Percentiles rank a stretch among this genome's conserved stretches.
These are phyloP conservation scores for Clarireedia paspali DNA, from an alignment of 2,329 filamentous ascomycete genomes.

Conservation along the genomic window DNA sequence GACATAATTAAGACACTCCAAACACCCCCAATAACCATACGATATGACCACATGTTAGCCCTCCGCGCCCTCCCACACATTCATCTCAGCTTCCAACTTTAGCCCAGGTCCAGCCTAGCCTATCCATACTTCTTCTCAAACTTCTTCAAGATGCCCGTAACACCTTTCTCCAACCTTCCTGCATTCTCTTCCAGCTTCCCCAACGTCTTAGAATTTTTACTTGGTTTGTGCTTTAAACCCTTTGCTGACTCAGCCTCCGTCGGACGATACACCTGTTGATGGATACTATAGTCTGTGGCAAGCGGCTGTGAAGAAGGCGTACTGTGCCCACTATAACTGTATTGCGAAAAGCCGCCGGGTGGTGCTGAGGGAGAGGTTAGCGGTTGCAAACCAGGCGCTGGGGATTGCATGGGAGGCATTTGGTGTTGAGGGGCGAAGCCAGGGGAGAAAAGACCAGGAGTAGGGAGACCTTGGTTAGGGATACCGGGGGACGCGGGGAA, in stretches of 20 bases:
- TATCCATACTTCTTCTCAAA: constrained; percentile 57
- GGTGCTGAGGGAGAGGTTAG: constrained; percentile 29
- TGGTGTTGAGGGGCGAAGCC: constrained; percentile 9
- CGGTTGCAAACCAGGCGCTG: constrained; percentile 4
- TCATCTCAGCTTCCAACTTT: background rate
- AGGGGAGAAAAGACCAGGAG: constrained; percentile 18
- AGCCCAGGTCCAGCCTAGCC: background rate
- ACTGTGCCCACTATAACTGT: constrained; percentile 35
- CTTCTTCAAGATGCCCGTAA: constrained; percentile 67
- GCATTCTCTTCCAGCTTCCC: constrained; percentile 52
- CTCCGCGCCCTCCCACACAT: background rate
- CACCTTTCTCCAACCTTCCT: constrained; percentile 59
- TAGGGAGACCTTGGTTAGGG: constrained; percentile 33
- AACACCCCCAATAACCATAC: background rate
- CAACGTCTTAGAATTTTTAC: background rate
- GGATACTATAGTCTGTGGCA: constrained; percentile 48
- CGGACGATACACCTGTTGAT: constrained; percentile 63
- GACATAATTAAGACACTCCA: background rate
- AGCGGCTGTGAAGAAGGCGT: constrained; percentile 26
- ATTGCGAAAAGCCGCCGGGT: constrained; percentile 50
- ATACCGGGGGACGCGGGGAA: constrained; percentile 40
- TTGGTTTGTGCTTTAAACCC: background rate
- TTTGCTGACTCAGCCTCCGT: constrained; percentile 50
- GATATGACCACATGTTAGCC: too few relatives aligned
- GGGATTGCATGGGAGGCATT: constrained; percentile 3